Evolutionary conservation across 306 rosid genomes (phyloP), one percentile per base, ranked within the genome.

Genomic region (Echinosophora koreensis): DNA sequence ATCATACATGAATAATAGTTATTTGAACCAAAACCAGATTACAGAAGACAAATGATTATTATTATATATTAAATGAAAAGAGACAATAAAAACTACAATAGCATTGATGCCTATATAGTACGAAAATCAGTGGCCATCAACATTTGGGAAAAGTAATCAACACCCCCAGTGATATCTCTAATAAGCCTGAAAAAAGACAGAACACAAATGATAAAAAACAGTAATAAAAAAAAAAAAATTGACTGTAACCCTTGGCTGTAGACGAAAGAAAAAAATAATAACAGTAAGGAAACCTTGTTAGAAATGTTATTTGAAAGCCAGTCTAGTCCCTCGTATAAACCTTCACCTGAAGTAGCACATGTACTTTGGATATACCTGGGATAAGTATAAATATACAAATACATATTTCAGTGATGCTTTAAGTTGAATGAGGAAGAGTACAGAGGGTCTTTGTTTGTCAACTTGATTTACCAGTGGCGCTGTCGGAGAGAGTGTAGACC

Each of bases 261-360:
- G 55, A 58, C 12, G 4, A 35, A 59, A 56, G 49, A 13, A 35
- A 9, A 1, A 18, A 11, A 13, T 2, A 4, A 51, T 41, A 7
- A 7, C 4, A 5, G 2, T 4, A 27, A n/a, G 14, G 56, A 38
- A 81, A 83, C 85, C 94, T 89, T 89, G 87, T 13, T 82, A 37
- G 91, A 86, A 74, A 87, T 87, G 84, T 90, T 90, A 85, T 80
- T 90, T 17, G 91, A 87, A 70, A 87, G 94, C 94, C 94, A 87
- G 71, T 89, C 94, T 69, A 89, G 82, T 71, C 94, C 94, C 80
- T 89, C 94, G 0, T 87, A 89, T 76, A 89, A 71, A 66, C 94
- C 94, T 87, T 89, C 93, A 42, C 93, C 89, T 52, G 93, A 87
- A 69, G 93, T 89, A 77, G 93, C 93, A 83, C 93, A 87, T 47